Evolutionary conservation across 225 moss, liverwort and hornwort genomes (phyloP).

Genomic region (Sphagnum tenellum): DNA sequence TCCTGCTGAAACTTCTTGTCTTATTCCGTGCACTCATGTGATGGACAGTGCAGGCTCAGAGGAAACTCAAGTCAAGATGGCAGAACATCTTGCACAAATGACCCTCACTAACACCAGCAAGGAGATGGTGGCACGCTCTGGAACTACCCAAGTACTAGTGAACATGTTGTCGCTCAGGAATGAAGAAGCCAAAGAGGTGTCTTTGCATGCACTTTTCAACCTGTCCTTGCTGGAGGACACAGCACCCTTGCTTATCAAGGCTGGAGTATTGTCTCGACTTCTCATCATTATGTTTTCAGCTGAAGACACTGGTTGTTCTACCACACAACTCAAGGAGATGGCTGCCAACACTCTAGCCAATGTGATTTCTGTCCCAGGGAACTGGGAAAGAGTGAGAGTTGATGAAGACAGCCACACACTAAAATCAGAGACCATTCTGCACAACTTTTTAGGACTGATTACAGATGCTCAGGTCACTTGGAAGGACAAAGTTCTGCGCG

Average conservation of each 20-base stretch:
- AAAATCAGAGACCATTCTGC: conserved; percentile 27
- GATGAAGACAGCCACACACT: conserved; percentile 32
- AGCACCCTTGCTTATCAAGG: conserved; percentile 30
- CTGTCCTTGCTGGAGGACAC: conserved; percentile 36
- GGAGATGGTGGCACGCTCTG: conserved; percentile 35
- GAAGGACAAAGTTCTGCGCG: conserved; percentile 44
- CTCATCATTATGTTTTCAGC: conserved; percentile 30
- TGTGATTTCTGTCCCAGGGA: conserved; percentile 30
- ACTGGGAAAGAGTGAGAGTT: conserved; percentile 31
- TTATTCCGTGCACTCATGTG: too few relatives aligned
- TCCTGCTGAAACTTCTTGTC: not conserved
- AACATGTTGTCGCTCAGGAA: conserved; percentile 37
- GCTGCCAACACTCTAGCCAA: conserved; percentile 35
- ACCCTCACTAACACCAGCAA: conserved; percentile 52
- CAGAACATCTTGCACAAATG: conserved; percentile 39
- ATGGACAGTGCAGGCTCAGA: conserved; percentile 13
- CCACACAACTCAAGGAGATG: too few relatives aligned
- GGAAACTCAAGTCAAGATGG: conserved; percentile 39
- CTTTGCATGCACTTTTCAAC: conserved; percentile 32
- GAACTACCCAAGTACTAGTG: conserved; percentile 25
- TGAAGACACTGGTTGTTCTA: too few relatives aligned
- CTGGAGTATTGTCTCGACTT: conserved; percentile 32
- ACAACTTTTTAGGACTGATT: conserved; percentile 37
- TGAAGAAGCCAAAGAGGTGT: conserved; percentile 35
- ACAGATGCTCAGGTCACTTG: conserved; percentile 24